Conservation (phyloP, 2,329 filamentous ascomycete genomes). For the Cytospora piceae region DNA sequence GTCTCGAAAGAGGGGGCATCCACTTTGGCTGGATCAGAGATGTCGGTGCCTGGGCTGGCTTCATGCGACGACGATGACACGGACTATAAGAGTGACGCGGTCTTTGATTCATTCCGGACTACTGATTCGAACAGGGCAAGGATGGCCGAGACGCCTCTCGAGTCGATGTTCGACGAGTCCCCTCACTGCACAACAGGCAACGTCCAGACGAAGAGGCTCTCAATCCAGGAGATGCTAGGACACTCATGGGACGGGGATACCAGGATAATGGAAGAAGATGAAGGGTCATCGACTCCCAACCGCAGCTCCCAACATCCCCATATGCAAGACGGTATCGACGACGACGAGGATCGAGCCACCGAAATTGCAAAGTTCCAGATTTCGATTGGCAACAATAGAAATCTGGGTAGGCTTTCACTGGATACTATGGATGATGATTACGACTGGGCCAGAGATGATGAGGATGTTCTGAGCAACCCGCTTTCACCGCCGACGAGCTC, state of each 20-base stretch:
- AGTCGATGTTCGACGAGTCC: constrained; percentile 82
- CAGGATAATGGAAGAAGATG: constrained; percentile 67
- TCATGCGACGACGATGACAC: constrained; percentile 77
- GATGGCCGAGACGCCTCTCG: constrained; percentile 71
- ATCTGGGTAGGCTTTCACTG: constrained; percentile 57
- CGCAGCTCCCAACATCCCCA: constrained; percentile 42
- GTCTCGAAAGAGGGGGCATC: constrained; percentile 58
- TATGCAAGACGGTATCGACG: constrained; percentile 32
- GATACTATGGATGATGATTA: constrained; percentile 64
- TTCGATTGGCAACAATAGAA: constrained; percentile 34
- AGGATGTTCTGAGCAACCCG: constrained; percentile 56
- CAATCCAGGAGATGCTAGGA: constrained; percentile 63
- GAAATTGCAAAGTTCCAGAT: constrained; percentile 28
- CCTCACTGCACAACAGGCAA: constrained; percentile 62
- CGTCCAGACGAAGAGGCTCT: constrained; percentile 57
- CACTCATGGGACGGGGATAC: constrained; percentile 58
- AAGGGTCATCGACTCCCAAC: constrained; percentile 57
- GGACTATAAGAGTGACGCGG: constrained; percentile 77
- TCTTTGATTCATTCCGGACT: constrained; percentile 77
- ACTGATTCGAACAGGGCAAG: constrained; percentile 68
- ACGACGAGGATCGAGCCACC: constrained; percentile 31
- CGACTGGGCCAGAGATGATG: constrained; percentile 64
- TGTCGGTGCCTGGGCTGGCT: constrained; percentile 65
- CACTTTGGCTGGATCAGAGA: constrained; percentile 71
- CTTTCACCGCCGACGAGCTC: constrained; percentile 62